These are phyloP conservation scores for Chaetomiaceae sp. DNA, from an alignment of 2,329 filamentous ascomycete genomes.

Conservation along the genomic window DNA sequence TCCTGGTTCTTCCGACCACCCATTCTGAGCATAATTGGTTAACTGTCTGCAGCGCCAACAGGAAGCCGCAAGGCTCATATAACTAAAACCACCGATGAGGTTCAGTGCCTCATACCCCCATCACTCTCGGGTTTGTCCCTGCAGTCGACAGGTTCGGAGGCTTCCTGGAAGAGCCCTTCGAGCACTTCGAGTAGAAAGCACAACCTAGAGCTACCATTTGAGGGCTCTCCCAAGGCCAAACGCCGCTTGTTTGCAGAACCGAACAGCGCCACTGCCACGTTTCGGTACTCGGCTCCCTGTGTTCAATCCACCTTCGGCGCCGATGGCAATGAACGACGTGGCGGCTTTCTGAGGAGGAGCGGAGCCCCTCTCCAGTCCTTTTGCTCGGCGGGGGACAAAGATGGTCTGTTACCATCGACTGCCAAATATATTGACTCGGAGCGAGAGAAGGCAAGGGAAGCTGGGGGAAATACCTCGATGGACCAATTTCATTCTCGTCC, in stretches of 20 bases:
- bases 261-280: not conserved
- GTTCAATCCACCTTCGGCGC: not conserved
- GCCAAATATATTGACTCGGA: not conserved
- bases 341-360: not conserved
- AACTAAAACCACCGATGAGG: not conserved
- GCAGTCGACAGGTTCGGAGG: not conserved
- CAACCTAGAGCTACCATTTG: not conserved
- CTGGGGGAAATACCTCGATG: too few relatives aligned
- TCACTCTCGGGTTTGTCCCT: not conserved
- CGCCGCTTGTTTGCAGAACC: not conserved
- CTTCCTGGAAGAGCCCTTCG: not conserved
- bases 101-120: not conserved
- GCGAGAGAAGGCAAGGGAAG: not conserved
- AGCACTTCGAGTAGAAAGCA: conserved; percentile 8
- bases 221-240: not conserved
- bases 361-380: not conserved
- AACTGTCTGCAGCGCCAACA: not conserved
- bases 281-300: not conserved
- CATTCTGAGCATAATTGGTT: not conserved
- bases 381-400: not conserved
- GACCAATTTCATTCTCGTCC: not conserved
- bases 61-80: not conserved
- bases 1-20: too few relatives aligned
- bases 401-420: not conserved
- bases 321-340: not conserved